Percentiles rank a stretch among this genome's conserved stretches.
phyloP scores from a whole-genome alignment of 257 asterid species.

The Gynochthodes officinalis region DNA sequence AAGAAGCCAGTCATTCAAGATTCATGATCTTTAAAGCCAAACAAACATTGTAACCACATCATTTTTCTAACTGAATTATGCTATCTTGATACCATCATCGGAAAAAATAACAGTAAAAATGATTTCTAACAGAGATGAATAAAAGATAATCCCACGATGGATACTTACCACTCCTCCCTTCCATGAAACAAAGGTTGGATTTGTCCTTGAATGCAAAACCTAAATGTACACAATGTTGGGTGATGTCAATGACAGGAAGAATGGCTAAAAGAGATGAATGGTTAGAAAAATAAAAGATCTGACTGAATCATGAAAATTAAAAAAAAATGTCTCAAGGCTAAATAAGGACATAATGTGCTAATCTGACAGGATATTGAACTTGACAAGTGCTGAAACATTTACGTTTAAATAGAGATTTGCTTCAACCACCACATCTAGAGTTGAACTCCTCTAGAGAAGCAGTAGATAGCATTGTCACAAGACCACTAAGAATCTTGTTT shows the following conservation, averaged over 20 bases:
- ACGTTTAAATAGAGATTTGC: background rate
- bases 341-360: background rate
- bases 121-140: background rate
- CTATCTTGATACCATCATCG: too few species aligned
- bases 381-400: background rate
- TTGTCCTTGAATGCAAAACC: conserved; percentile 86
- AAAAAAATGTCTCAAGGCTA: background rate
- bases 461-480: background rate
- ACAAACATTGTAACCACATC: background rate
- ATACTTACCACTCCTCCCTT: conserved; percentile 94
- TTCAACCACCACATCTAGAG: background rate
- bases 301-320: background rate
- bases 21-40: background rate
- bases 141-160: background rate
- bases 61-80: background rate
- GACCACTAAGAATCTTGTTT: background rate
- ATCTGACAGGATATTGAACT: background rate
- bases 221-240: conserved; percentile 15
- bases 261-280: background rate
- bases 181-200: conserved; percentile 76
- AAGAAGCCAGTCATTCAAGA: background rate
- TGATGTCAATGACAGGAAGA: conserved; percentile 3
- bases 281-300: background rate
- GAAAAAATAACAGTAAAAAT: background rate
- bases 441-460: background rate